phyloP scores from a whole-genome alignment of 148 eudicot species.

The Beta vulgaris region DNA sequence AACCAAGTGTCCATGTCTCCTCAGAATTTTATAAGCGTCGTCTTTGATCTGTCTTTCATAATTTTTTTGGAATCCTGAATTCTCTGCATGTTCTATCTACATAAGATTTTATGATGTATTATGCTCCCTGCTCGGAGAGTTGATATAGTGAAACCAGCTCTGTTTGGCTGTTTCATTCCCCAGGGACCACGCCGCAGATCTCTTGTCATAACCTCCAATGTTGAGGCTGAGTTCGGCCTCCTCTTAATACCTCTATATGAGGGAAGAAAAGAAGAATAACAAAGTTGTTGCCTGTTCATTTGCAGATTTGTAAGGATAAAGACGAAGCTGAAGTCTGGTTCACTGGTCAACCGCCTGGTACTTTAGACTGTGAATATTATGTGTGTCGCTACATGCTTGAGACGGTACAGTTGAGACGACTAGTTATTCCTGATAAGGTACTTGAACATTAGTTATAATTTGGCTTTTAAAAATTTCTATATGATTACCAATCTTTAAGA shows the following conservation, averaged over 20 bases:
- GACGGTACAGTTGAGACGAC: no score
- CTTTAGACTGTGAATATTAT: no score
- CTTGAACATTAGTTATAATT: no score
- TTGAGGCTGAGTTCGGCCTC: neutral
- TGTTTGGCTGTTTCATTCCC: neutral
- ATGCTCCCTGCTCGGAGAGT: conserved; percentile 6
- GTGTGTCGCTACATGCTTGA: no score
- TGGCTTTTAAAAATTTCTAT: no score
- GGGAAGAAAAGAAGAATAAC: neutral
- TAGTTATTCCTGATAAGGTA: no score
- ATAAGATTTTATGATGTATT: conserved; percentile 5
- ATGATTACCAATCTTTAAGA: no score
- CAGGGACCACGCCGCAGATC: neutral
- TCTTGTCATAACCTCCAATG: neutral
- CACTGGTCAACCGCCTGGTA: no score
- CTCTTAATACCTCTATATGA: neutral
- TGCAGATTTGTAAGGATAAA: conserved; percentile 79
- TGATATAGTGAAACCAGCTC: neutral
- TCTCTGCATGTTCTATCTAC: neutral
- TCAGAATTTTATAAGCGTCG: neutral
- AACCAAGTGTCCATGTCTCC: neutral
- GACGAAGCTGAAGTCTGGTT: conserved; percentile 87
- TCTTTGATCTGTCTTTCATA: neutral
- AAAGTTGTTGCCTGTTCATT: neutral
- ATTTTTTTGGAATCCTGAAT: neutral